Percentiles rank a stretch among this genome's conserved stretches.
Conservation (phyloP, 2,329 filamentous ascomycete species). For the Tolypocladium capitatum region DNA sequence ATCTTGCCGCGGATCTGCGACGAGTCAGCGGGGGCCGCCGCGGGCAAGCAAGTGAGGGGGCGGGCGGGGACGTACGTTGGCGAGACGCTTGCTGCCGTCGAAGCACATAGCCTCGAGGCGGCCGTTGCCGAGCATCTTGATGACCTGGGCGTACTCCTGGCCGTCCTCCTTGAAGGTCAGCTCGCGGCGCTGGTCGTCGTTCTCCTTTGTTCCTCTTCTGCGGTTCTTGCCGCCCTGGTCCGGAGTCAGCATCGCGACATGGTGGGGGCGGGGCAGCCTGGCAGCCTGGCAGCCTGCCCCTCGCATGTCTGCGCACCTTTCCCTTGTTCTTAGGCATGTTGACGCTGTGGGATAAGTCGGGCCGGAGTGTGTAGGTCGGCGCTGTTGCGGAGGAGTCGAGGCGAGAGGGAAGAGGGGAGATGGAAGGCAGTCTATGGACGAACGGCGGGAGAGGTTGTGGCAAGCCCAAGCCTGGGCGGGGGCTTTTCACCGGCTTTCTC, state of each 20-base stretch:
- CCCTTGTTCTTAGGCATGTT: slow-evolving; percentile 99
- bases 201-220: slow-evolving; percentile 97
- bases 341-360: too few relatives aligned
- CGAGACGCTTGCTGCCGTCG: slow-evolving; percentile 50
- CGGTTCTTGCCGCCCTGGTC: slow-evolving; percentile 94
- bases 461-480: too few relatives aligned
- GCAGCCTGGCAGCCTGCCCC: not conserved
- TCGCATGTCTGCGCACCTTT: slow-evolving; percentile 54
- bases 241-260: slow-evolving; percentile 6
- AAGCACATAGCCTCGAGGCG: slow-evolving; percentile 90
- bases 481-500: too few relatives aligned
- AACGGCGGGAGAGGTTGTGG: too few relatives aligned
- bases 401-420: too few relatives aligned
- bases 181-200: slow-evolving; percentile 98
- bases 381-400: too few relatives aligned
- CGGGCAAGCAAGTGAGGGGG: not conserved
- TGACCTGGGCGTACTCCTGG: slow-evolving; percentile 45
- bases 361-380: too few relatives aligned
- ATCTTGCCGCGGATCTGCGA: slow-evolving; percentile 67
- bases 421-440: too few relatives aligned
- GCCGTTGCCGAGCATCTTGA: slow-evolving; percentile 95
- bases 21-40: not conserved
- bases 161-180: slow-evolving; percentile 98
- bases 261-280: slow-evolving; percentile 18
- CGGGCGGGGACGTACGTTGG: slow-evolving; percentile 24